These are phyloP conservation scores for Tremella mesenterica DNA, from an alignment of 768 basidiomycete genomes.

Conservation along the genomic window DNA sequence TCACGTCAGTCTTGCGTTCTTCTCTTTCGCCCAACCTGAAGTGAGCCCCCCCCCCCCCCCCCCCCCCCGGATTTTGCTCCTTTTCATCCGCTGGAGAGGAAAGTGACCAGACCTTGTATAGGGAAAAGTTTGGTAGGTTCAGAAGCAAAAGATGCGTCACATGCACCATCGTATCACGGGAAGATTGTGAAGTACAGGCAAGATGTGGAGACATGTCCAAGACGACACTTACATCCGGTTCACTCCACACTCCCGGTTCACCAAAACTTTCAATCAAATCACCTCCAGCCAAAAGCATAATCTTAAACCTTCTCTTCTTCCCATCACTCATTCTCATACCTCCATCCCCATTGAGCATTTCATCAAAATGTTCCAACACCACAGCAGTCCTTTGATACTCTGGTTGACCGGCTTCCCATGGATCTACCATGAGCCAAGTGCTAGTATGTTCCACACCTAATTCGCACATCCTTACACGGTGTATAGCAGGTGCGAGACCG, in stretches of 20 bases:
- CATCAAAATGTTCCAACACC: conserved; percentile 93
- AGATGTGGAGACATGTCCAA: not conserved
- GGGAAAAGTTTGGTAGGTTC: too few species aligned
- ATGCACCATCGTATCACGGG: too few species aligned
- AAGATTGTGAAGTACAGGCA: too few species aligned
- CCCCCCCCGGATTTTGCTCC: too few species aligned
- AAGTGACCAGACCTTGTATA: too few species aligned
- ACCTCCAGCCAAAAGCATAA: conserved; percentile 95
- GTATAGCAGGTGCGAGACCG: conserved; percentile 74
- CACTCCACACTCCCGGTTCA: conserved; percentile 95
- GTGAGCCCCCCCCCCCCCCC: too few species aligned
- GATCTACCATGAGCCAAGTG: conserved; percentile 92
- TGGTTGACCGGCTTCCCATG: conserved; percentile 91
- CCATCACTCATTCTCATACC: conserved; percentile 62
- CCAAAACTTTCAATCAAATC: conserved; percentile 97
- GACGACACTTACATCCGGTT: conserved; percentile 66
- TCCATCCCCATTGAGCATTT: conserved; percentile 74
- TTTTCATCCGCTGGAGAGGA: too few species aligned
- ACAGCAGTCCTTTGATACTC: conserved; percentile 89
- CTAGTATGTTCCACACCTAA: conserved; percentile 83
- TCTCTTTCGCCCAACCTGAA: too few species aligned
- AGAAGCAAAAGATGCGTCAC: too few species aligned
- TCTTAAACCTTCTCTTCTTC: conserved; percentile 61
- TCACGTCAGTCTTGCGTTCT: not conserved
- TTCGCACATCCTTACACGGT: conserved; percentile 66